phyloP scores from a whole-genome alignment of 2,329 filamentous ascomycete species.

The Gyromitra esculenta region DNA sequence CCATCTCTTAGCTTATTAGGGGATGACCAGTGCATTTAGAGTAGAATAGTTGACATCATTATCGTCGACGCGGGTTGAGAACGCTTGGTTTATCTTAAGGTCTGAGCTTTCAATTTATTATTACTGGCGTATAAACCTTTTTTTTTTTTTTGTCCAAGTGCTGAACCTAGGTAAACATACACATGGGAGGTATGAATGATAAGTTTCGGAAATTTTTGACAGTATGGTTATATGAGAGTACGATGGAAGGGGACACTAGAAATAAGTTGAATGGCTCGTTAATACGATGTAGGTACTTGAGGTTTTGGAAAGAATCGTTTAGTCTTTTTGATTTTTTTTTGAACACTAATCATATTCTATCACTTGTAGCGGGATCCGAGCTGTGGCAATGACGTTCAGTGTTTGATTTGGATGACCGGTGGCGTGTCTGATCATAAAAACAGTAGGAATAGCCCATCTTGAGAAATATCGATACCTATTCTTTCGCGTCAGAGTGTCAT shows the following conservation, averaged over 20 bases:
- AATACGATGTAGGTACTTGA: no score
- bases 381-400: neutral
- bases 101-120: neutral
- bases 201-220: no score
- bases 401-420: neutral
- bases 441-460: neutral
- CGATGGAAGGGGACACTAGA: no score
- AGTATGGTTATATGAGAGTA: no score
- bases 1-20: constrained; percentile 1
- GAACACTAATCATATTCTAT: neutral
- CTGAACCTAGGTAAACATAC: no score
- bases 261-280: no score
- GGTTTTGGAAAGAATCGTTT: neutral
- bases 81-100: neutral
- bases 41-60: constrained; percentile 30
- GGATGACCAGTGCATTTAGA: constrained; percentile 26
- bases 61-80: neutral
- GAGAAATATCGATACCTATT: no score
- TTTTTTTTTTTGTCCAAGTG: no score
- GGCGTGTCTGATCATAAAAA: neutral
- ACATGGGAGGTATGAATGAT: no score
- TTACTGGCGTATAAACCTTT: neutral
- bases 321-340: neutral
- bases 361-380: neutral
- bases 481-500: no score